Evolutionary conservation across 352 stramenopile species (phyloP).

Genomic region (Phytophthora hibernalis): DNA sequence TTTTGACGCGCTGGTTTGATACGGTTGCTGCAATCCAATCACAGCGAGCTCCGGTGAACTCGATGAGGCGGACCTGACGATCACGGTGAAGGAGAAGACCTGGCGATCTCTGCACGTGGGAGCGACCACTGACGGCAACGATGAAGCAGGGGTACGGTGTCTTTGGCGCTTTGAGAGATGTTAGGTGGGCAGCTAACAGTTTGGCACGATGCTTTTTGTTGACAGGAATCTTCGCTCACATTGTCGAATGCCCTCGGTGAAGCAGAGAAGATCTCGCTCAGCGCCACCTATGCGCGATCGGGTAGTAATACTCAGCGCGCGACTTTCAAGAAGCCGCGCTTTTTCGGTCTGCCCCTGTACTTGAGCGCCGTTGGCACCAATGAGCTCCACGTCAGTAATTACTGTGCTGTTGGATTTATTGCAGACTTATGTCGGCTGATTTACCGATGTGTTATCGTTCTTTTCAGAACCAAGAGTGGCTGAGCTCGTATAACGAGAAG

Average conservation of each 20-base stretch:
- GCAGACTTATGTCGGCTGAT: background rate
- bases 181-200: background rate
- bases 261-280: conserved; percentile 85
- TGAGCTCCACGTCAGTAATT: conserved; percentile 70
- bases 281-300: conserved; percentile 83
- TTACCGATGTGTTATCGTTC: background rate
- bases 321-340: conserved; percentile 88
- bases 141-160: conserved; percentile 74
- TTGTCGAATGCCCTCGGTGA: conserved; percentile 86
- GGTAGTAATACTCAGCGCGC: conserved; percentile 87
- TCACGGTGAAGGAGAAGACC: conserved; percentile 89
- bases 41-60: conserved; percentile 68
- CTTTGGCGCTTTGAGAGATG: background rate
- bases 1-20: conserved; percentile 14
- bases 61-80: conserved; percentile 87
- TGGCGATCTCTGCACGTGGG: conserved; percentile 88
- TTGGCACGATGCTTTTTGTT: background rate
- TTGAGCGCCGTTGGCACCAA: conserved; percentile 80
- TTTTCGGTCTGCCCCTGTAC: conserved; percentile 83
- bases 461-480: conserved; percentile 79
- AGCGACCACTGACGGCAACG: conserved; percentile 85
- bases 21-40: conserved; percentile 13
- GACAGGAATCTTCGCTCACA: conserved; percentile 83
- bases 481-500: conserved; percentile 91
- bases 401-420: background rate